phyloP scores from a whole-genome alignment of 495 filamentous ascomycete species.

The Echria macrotheca region DNA sequence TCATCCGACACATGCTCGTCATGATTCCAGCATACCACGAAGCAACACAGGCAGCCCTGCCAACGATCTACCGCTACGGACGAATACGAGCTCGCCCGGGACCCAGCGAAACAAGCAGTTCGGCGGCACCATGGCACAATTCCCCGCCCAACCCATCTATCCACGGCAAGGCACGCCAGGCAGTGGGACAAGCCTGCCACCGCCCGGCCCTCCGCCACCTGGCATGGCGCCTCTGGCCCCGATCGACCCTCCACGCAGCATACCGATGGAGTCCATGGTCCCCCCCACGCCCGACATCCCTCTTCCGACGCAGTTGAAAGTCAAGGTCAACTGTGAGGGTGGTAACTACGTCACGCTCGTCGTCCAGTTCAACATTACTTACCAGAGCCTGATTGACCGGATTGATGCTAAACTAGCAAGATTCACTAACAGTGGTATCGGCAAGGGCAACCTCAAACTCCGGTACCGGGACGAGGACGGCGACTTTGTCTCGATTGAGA shows the following conservation, averaged over 20 bases:
- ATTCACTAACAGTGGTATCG: constrained; percentile 74
- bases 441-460: constrained; percentile 68
- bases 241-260: constrained; percentile 16
- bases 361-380: constrained; percentile 86
- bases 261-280: constrained; percentile 36
- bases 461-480: constrained; percentile 90
- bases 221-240: constrained; percentile 29
- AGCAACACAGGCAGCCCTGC: constrained; percentile 50
- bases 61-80: constrained; percentile 44
- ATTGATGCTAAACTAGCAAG: constrained; percentile 91
- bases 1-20: constrained; percentile 44
- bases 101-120: constrained; percentile 37
- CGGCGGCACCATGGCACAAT: constrained; percentile 41
- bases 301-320: constrained; percentile 80
- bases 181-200: constrained; percentile 22
- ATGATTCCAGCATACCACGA: constrained; percentile 48
- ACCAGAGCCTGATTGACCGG: constrained; percentile 87
- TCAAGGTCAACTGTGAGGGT: constrained; percentile 83
- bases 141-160: constrained; percentile 42
- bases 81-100: constrained; percentile 49
- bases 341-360: constrained; percentile 84
- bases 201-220: constrained; percentile 27
- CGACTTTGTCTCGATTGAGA: constrained; percentile 87
- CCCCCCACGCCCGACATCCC: constrained; percentile 46
- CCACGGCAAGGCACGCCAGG: constrained; percentile 40